phyloP scores from a whole-genome alignment of 2,329 filamentous ascomycete genomes.

The Penicillium sp. region DNA sequence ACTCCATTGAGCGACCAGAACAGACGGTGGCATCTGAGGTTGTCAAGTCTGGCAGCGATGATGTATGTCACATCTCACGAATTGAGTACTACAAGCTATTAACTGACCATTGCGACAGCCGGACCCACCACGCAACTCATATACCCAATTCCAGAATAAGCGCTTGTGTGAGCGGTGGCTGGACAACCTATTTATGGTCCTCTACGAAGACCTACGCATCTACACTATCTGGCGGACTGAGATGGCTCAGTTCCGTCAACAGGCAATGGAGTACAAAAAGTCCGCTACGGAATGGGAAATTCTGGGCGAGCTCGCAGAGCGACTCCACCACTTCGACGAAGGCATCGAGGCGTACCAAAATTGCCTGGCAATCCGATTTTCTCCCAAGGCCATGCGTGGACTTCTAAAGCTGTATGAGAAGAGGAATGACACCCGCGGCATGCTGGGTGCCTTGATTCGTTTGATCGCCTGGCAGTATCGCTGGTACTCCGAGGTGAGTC shows the following conservation, averaged over 20 bases:
- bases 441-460: constrained; percentile 77
- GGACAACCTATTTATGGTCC: constrained; percentile 97
- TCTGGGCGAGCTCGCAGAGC: constrained; percentile 82
- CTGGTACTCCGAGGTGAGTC: constrained; percentile 86
- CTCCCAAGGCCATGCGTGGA: constrained; percentile 82
- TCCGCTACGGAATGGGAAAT: constrained; percentile 98
- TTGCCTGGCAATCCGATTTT: constrained; percentile 82
- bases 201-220: constrained; percentile 94
- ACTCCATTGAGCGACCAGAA: constrained; percentile 67
- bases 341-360: constrained; percentile 87
- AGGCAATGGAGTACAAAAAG: constrained; percentile 94
- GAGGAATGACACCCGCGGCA: constrained; percentile 71
- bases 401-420: constrained; percentile 74
- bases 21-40: constrained; percentile 72
- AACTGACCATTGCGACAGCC: constrained; percentile 42
- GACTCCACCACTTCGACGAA: constrained; percentile 86
- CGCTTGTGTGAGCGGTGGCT: constrained; percentile 95
- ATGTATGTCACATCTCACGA: constrained; percentile 45
- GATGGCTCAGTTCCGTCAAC: constrained; percentile 89
- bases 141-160: constrained; percentile 94
- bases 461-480: constrained; percentile 97
- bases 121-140: constrained; percentile 62
- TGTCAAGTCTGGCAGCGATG: constrained; percentile 68
- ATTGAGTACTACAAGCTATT: not conserved
- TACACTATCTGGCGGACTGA: constrained; percentile 99